Evolutionary conservation across 2,329 filamentous ascomycete species (phyloP), one percentile per base, ranked within the genome.

Genomic region (Fusarium denticulatum): DNA sequence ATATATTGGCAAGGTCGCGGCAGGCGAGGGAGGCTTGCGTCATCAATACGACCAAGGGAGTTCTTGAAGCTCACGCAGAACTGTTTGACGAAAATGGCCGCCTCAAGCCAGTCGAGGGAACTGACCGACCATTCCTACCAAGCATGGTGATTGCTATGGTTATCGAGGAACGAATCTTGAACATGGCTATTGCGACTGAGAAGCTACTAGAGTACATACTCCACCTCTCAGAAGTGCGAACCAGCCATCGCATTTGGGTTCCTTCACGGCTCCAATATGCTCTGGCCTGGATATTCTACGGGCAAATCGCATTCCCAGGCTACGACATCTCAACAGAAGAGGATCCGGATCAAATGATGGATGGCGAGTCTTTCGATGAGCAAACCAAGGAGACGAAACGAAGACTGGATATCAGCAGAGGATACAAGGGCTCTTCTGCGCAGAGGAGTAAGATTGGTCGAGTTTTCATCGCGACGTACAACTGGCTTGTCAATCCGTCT

Each of bases 111-210:
- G 64, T 78, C 0, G 74, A 76, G 7, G 68, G 75, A 15, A 36
- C 60, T 5, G 73, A 77, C 1, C 72, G 79, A 9, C 77, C 78
- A 0, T 75, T 78, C 13, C 64, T 87, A 5, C 77, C 80, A 0
- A 84, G 82, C 1, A 79, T 88, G n/a, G 78, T 86, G 6, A 69
- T 86, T 7, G 81, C 82, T 20, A 86, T 88, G 83, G 83, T 86
- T 8, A 79, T 86, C 13, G 85, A 87, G 60, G 85, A 87, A 74
- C 81, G 83, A 20, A 79, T 86, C 11, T 68, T 74, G 22, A 77
- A 56, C 10, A 63, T 71, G n/a, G 73, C 74, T 0, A 52, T 34
- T 1, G 75, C 80, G 0, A 77, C 81, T 10, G 81, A 85, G 42
- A 66, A 68, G 3, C 68, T 87, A 1, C 73, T 87, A 1, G 76